These are phyloP conservation scores for Silene coronaria DNA, from an alignment of 179 eudicot species.

Conservation along the genomic window DNA sequence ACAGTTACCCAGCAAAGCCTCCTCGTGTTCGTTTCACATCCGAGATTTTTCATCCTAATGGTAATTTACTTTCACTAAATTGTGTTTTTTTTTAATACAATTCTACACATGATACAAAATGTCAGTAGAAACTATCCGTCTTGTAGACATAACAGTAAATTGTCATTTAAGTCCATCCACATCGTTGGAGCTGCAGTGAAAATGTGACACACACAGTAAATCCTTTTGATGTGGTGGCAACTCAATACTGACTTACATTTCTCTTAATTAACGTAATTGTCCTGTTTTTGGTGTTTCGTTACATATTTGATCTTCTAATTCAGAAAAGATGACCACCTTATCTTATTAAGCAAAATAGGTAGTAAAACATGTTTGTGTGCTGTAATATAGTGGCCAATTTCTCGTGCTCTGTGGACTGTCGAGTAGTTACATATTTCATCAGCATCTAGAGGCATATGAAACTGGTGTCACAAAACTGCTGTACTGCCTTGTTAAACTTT, in stretches of 20 bases:
- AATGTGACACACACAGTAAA: not conserved
- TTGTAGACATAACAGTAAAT: too few relatives aligned
- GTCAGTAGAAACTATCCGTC: too few relatives aligned
- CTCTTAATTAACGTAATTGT: not conserved
- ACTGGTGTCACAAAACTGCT: too few relatives aligned
- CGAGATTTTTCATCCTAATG: constrained; percentile 36
- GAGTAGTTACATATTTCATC: too few relatives aligned
- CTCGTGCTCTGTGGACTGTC: too few relatives aligned
- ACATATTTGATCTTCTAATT: not conserved
- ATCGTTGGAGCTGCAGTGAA: not conserved
- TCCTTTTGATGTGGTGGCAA: not conserved
- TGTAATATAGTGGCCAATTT: not conserved
- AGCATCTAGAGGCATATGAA: too few relatives aligned
- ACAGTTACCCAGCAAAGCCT: constrained; percentile 34
- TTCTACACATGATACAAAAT: not conserved
- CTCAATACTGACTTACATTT: not conserved
- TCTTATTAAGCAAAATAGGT: not conserved
- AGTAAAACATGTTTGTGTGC: too few relatives aligned
- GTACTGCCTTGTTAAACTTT: not conserved
- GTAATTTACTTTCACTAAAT: constrained; percentile 6
- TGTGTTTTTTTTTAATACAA: not conserved
- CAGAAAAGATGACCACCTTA: not conserved
- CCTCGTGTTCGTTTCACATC: constrained; percentile 38
- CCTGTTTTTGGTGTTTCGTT: not conserved
- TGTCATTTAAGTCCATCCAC: not conserved